Percentiles rank a stretch among this genome's conserved stretches.
Conservation (phyloP, 306 rosid genomes). For the Casuarina glauca region DNA sequence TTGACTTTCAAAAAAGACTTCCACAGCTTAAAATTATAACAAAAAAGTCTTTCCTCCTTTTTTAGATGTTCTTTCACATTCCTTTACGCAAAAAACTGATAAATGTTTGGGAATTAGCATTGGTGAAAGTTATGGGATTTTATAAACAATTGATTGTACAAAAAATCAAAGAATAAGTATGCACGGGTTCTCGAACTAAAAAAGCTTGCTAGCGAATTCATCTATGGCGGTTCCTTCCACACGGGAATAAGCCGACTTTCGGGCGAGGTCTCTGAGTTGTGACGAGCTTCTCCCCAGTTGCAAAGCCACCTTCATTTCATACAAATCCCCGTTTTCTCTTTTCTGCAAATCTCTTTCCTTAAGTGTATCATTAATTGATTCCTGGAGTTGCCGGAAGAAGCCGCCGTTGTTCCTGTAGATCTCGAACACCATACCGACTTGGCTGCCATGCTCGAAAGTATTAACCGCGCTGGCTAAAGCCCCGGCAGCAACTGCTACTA, state of each 20-base stretch:
- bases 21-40: too few species aligned
- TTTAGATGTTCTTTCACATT: too few species aligned
- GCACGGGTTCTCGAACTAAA: not conserved
- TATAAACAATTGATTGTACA: not conserved
- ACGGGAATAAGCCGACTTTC: slow-evolving; percentile 45
- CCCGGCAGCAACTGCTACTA: slow-evolving; percentile 53
- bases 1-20: too few species aligned
- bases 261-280: slow-evolving; percentile 48
- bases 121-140: not conserved
- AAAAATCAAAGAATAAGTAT: too few species aligned
- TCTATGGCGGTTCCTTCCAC: slow-evolving; percentile 43
- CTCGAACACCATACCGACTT: slow-evolving; percentile 76
- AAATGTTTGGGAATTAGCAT: too few species aligned
- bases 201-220: slow-evolving; percentile 66
- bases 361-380: slow-evolving; percentile 43
- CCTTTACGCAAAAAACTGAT: too few species aligned
- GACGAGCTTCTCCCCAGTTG: slow-evolving; percentile 66
- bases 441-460: slow-evolving; percentile 63
- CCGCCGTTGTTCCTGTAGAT: slow-evolving; percentile 65
- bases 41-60: too few species aligned
- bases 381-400: slow-evolving; percentile 46
- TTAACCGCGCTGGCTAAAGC: slow-evolving; percentile 52
- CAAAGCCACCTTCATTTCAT: slow-evolving; percentile 64
- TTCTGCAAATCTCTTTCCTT: slow-evolving; percentile 47
- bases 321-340: slow-evolving; percentile 60